Percentiles rank a stretch among this genome's conserved stretches.
Evolutionary conservation across 1,284 basidiomycete genomes (phyloP).

Genomic region (Somion occarium): DNA sequence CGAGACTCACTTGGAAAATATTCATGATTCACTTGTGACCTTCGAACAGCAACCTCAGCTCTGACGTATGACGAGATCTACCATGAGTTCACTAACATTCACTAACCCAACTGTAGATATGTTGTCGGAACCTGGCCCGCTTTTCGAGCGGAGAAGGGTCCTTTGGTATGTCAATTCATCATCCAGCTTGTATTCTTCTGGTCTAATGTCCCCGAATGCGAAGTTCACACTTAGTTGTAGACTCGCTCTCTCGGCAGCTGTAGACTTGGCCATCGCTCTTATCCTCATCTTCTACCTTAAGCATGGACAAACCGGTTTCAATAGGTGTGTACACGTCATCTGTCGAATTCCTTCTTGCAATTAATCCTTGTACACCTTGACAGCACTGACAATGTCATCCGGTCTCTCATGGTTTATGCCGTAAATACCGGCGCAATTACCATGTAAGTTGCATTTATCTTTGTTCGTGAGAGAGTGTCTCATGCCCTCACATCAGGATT

Average conservation of each 20-base stretch:
- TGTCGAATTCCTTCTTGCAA: too few species aligned
- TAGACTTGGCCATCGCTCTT: slow-evolving; percentile 5
- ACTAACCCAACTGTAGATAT: neutral
- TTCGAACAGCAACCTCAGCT: neutral
- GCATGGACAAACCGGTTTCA: neutral
- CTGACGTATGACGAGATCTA: neutral
- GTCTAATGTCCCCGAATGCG: neutral
- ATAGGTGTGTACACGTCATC: neutral
- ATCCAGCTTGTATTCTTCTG: neutral
- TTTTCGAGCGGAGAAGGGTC: neutral
- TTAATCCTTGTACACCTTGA: neutral
- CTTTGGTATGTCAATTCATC: neutral
- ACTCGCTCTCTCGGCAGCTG: neutral
- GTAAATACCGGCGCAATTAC: slow-evolving; percentile 6
- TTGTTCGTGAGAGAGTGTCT: neutral
- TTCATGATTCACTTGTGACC: neutral
- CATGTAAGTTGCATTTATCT: neutral
- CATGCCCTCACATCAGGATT: neutral
- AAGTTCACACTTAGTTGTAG: neutral
- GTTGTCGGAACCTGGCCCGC: neutral
- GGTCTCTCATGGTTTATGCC: slow-evolving; percentile 1
- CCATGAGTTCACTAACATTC: neutral
- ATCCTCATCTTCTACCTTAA: slow-evolving; percentile 4
- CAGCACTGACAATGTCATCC: slow-evolving; percentile 4
- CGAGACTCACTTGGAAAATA: neutral